A percentile compares a stretch with the other conserved stretches of the same genome.
Evolutionary conservation across 192 early-diverging fungal species (phyloP).

Genomic region (Entrophospora sp.): DNA sequence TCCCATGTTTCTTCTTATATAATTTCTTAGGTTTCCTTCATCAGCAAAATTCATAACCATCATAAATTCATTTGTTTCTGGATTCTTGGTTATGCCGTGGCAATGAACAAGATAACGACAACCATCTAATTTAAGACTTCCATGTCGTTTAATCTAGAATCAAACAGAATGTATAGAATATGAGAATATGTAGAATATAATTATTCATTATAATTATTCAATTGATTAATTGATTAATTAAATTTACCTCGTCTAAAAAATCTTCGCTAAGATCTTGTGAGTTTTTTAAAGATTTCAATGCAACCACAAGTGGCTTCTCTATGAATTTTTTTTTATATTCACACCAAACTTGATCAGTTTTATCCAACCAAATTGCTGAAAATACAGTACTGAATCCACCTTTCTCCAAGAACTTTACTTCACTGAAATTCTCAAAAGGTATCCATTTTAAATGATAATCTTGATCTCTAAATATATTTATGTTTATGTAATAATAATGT

Average conservation of each 20-base stretch:
- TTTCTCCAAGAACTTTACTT: not conserved
- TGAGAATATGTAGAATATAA: not conserved
- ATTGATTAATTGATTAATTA: not conserved
- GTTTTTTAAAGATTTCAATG: not conserved
- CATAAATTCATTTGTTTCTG: constrained; percentile 1
- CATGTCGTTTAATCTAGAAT: not conserved
- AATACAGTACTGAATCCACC: not conserved
- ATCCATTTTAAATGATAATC: not conserved
- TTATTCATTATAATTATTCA: not conserved
- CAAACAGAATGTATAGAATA: not conserved
- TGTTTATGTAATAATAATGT: no score
- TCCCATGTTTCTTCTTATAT: not conserved
- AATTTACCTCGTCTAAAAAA: not conserved
- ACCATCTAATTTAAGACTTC: not conserved
- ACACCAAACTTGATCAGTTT: not conserved
- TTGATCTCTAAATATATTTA: not conserved
- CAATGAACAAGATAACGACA: not conserved
- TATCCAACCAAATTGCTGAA: not conserved
- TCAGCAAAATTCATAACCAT: not conserved
- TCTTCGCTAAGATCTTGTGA: not conserved
- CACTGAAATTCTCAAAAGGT: not conserved
- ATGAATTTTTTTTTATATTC: not conserved
- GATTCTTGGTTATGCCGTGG: not conserved
- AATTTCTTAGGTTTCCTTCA: not conserved
- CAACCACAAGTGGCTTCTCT: not conserved